Conservation (phyloP, 108 stramenopile genomes). For the Pseudonitzschia multiseries region DNA sequence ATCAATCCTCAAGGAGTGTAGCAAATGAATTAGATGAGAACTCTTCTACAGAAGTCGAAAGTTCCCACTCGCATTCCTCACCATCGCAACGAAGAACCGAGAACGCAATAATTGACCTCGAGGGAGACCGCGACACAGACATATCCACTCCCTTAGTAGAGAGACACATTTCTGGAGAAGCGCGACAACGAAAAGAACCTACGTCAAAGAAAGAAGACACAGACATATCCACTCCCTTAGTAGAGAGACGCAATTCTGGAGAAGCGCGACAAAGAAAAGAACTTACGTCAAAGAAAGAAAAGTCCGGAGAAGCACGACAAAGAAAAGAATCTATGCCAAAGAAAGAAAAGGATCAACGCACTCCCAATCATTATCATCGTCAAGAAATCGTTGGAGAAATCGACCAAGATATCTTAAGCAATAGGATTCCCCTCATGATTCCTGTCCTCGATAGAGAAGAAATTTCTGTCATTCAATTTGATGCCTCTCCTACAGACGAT, state of each 20-base stretch:
- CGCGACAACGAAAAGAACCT: neutral
- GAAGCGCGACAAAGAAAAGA: neutral
- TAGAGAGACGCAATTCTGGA: neutral
- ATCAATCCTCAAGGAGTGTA: neutral
- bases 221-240: slow-evolving; percentile 1
- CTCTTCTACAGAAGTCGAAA: slow-evolving; percentile 1
- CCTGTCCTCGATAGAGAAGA: slow-evolving; percentile 11
- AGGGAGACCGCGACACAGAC: neutral
- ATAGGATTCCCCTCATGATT: slow-evolving; percentile 2
- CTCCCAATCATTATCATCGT: neutral
- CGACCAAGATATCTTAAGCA: neutral
- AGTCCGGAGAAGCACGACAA: neutral
- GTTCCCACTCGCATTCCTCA: neutral
- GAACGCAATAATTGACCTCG: neutral
- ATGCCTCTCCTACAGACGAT: neutral
- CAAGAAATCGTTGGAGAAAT: neutral
- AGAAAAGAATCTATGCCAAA: neutral
- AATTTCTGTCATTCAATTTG: slow-evolving; percentile 6
- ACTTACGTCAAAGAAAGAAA: neutral
- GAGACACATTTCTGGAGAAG: neutral
- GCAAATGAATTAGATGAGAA: neutral
- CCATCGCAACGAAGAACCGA: neutral
- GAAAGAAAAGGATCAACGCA: neutral
- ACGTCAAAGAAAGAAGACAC: neutral
- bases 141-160: neutral